These are phyloP conservation scores for Bonia amplexicaulis DNA, from an alignment of 176 grass and related monocot genomes.

Conservation along the genomic window DNA sequence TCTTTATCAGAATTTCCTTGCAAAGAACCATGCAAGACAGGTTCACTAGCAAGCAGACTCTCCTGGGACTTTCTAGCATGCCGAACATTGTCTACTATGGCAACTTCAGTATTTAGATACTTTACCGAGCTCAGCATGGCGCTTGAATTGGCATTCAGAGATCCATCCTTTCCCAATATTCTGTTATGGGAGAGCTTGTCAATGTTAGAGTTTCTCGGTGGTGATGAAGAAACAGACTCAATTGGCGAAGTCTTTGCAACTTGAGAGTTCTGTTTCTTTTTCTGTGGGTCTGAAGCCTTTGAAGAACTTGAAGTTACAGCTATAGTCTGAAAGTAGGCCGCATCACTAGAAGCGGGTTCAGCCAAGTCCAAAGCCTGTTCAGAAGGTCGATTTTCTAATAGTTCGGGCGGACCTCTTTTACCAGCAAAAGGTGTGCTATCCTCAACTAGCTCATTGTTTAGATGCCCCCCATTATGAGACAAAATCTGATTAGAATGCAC, in stretches of 20 bases:
- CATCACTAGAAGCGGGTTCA: slow-evolving; percentile 45
- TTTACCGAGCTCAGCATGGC: slow-evolving; percentile 23
- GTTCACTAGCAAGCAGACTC: slow-evolving; percentile 43
- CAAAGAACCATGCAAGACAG: slow-evolving; percentile 33
- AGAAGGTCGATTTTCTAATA: slow-evolving; percentile 31
- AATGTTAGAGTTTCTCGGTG: slow-evolving; percentile 47
- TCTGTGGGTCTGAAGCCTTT: slow-evolving; percentile 54
- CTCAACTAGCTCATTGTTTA: slow-evolving; percentile 35
- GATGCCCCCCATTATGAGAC: slow-evolving; percentile 31
- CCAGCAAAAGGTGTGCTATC: slow-evolving; percentile 33
- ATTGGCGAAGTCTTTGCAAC: slow-evolving; percentile 58
- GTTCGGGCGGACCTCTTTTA: slow-evolving; percentile 33
- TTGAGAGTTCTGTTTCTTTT: slow-evolving; percentile 49
- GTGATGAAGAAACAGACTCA: slow-evolving; percentile 70
- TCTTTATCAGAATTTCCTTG: slow-evolving; percentile 49
- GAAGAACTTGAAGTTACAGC: slow-evolving; percentile 76
- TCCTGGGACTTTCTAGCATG: slow-evolving; percentile 23
- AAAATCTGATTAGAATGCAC: slow-evolving; percentile 23
- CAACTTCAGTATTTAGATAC: slow-evolving; percentile 42
- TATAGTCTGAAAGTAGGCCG: slow-evolving; percentile 34
- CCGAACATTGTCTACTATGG: slow-evolving; percentile 36
- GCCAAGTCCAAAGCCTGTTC: slow-evolving; percentile 33
- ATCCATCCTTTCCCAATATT: slow-evolving; percentile 51
- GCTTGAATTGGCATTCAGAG: slow-evolving; percentile 45
- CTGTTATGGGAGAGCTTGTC: slow-evolving; percentile 57